These are phyloP conservation scores for Raddia distichophylla DNA, from an alignment of 176 grass and related monocot genomes.

Conservation along the genomic window DNA sequence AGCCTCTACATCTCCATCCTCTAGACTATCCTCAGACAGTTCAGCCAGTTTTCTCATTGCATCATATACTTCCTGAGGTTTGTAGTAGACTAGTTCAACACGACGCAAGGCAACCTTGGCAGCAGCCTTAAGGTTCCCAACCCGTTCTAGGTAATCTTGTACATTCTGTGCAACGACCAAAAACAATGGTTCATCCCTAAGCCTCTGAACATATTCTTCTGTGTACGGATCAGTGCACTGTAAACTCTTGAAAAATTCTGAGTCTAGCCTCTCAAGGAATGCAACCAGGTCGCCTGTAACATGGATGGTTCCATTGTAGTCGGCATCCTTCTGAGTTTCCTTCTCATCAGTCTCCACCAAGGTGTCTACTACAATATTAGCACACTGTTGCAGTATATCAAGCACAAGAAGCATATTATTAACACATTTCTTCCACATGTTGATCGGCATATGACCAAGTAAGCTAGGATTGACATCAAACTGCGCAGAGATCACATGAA, in stretches of 20 bases:
- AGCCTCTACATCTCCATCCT: slow-evolving; percentile 57
- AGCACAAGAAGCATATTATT: slow-evolving; percentile 86
- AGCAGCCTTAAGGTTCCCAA: slow-evolving; percentile 75
- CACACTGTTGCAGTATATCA: slow-evolving; percentile 88
- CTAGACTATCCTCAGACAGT: slow-evolving; percentile 42
- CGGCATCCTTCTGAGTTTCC: slow-evolving; percentile 79
- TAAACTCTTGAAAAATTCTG: slow-evolving; percentile 91
- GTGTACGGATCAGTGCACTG: slow-evolving; percentile 87
- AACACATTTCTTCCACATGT: slow-evolving; percentile 93
- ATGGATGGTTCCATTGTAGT: slow-evolving; percentile 68
- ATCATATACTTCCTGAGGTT: slow-evolving; percentile 97
- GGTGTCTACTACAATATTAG: slow-evolving; percentile 90
- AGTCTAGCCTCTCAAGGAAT: slow-evolving; percentile 85
- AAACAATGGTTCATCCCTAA: slow-evolving; percentile 89
- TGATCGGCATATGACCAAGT: slow-evolving; percentile 92
- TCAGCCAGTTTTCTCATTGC: slow-evolving; percentile 85
- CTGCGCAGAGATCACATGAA: slow-evolving; percentile 92
- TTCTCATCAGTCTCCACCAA: slow-evolving; percentile 69
- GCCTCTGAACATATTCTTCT: slow-evolving; percentile 91
- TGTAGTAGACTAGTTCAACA: slow-evolving; percentile 93
- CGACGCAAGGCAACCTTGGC: slow-evolving; percentile 79
- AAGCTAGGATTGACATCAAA: slow-evolving; percentile 98
- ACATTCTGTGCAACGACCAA: slow-evolving; percentile 91
- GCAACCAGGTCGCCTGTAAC: slow-evolving; percentile 88
- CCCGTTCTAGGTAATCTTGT: slow-evolving; percentile 80